phyloP scores from a whole-genome alignment of 495 filamentous ascomycete species.

The Aspergillus wentii region DNA sequence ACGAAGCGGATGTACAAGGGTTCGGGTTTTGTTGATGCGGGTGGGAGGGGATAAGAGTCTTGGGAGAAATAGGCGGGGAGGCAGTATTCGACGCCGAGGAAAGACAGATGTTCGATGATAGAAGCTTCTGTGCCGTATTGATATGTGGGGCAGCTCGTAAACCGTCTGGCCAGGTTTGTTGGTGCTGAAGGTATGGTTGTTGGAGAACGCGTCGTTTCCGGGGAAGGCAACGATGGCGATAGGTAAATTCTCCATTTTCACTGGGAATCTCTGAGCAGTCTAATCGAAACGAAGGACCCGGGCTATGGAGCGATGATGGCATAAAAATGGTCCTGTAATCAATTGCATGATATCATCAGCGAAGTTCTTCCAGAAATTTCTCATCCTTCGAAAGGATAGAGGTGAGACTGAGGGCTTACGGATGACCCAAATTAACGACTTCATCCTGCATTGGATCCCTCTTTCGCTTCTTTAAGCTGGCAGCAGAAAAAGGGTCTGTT shows the following conservation, averaged over 20 bases:
- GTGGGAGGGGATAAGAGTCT: slow-evolving; percentile 23
- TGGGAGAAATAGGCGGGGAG: slow-evolving; percentile 34
- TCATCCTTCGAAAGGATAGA: no score
- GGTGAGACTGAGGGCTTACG: no score
- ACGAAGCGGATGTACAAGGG: slow-evolving; percentile 20
- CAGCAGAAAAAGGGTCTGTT: slow-evolving; percentile 8
- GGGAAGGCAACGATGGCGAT: slow-evolving; percentile 25
- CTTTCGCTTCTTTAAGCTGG: slow-evolving; percentile 30
- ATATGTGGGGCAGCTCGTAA: slow-evolving; percentile 9
- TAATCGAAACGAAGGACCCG: slow-evolving; percentile 14
- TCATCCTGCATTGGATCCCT: slow-evolving; percentile 23
- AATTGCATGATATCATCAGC: not conserved
- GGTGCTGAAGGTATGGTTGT: slow-evolving; percentile 7
- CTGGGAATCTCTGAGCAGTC: slow-evolving; percentile 13
- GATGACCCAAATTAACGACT: slow-evolving; percentile 12
- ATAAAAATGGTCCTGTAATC: slow-evolving; percentile 8
- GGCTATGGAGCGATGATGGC: slow-evolving; percentile 3
- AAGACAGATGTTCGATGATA: slow-evolving; percentile 20
- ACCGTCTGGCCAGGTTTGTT: slow-evolving; percentile 1
- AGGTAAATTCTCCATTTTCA: slow-evolving; percentile 16
- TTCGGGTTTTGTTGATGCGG: slow-evolving; percentile 9
- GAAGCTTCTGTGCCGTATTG: slow-evolving; percentile 9
- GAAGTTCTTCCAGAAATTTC: not conserved
- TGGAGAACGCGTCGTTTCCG: slow-evolving; percentile 33
- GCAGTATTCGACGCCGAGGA: slow-evolving; percentile 16